phyloP scores from a whole-genome alignment of 225 moss, liverwort and hornwort species.

The Polytrichum commune region DNA sequence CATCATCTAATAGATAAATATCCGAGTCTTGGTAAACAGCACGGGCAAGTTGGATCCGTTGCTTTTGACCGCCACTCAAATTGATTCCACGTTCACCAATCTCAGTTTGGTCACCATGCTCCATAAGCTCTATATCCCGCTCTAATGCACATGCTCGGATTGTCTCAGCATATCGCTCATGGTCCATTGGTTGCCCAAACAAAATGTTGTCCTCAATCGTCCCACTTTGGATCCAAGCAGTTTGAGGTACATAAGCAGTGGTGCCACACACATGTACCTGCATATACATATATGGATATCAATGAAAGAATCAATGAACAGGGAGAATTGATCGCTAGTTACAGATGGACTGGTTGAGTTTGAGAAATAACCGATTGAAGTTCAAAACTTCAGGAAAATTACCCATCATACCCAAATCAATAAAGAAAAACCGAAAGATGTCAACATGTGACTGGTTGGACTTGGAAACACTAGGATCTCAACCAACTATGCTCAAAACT shows the following conservation, averaged over 20 bases:
- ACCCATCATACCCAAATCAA: too few species aligned
- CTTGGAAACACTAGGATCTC: too few species aligned
- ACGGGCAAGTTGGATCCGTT: conserved; percentile 88
- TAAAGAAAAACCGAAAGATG: too few species aligned
- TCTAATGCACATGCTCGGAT: conserved; percentile 61
- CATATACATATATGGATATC: neutral
- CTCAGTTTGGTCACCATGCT: conserved; percentile 60
- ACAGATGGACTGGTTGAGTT: too few species aligned
- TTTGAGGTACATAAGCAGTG: conserved; percentile 78
- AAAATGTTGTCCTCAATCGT: conserved; percentile 74
- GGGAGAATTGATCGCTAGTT: too few species aligned
- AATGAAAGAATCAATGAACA: too few species aligned
- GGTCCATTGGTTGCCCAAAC: conserved; percentile 69
- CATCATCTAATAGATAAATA: conserved; percentile 80
- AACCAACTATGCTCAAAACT: too few species aligned
- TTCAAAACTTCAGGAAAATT: too few species aligned
- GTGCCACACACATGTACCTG: conserved; percentile 72
- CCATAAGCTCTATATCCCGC: conserved; percentile 62
- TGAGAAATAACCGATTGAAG: too few species aligned
- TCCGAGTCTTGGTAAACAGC: conserved; percentile 84
- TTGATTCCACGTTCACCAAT: conserved; percentile 95
- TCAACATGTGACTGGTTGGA: too few species aligned
- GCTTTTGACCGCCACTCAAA: conserved; percentile 91
- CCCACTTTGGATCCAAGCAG: conserved; percentile 89
- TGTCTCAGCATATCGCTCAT: conserved; percentile 51